These are phyloP conservation scores for Candida khao-thaluensis DNA, from an alignment of 805 yeast genomes.

Conservation along the genomic window DNA sequence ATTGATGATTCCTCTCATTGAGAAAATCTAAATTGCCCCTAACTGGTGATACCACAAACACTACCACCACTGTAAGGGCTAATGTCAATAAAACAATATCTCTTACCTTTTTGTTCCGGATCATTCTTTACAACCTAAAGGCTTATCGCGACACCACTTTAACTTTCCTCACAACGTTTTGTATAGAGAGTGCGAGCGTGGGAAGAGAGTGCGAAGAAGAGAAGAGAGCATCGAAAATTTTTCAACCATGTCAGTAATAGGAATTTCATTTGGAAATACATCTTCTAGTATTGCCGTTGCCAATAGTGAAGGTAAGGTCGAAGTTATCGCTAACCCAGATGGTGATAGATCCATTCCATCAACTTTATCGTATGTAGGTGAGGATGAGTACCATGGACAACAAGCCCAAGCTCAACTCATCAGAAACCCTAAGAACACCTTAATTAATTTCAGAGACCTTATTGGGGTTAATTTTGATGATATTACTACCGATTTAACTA, in stretches of 20 bases:
- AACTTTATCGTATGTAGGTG: constrained; percentile 85
- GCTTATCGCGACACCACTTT: no score
- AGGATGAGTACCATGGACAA: constrained; percentile 95
- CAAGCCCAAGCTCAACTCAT: constrained; percentile 92
- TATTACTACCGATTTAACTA: constrained; percentile 57
- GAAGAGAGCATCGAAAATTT: no score
- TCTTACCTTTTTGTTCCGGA: constrained; percentile 8
- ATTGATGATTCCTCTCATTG: background rate
- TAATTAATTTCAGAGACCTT: constrained; percentile 90
- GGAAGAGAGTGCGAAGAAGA: no score
- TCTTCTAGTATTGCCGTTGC: constrained; percentile 92
- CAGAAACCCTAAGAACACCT: constrained; percentile 85
- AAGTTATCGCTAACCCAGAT: constrained; percentile 97
- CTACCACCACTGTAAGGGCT: constrained; percentile 1
- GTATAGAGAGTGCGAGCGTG: no score
- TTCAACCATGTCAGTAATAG: constrained; percentile 54
- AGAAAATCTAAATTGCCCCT: background rate
- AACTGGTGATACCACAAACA: constrained; percentile 3
- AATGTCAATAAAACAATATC: constrained; percentile 10
- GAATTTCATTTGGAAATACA: constrained; percentile 95
- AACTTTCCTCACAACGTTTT: no score
- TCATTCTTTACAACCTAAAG: background rate
- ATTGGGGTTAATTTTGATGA: constrained; percentile 73
- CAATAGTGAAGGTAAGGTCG: constrained; percentile 82
- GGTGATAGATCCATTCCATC: constrained; percentile 98